Percentiles rank a stretch among this genome's conserved stretches.
Evolutionary conservation across 2,329 filamentous ascomycete genomes (phyloP).

Genomic region (Colletotrichum acutatum): DNA sequence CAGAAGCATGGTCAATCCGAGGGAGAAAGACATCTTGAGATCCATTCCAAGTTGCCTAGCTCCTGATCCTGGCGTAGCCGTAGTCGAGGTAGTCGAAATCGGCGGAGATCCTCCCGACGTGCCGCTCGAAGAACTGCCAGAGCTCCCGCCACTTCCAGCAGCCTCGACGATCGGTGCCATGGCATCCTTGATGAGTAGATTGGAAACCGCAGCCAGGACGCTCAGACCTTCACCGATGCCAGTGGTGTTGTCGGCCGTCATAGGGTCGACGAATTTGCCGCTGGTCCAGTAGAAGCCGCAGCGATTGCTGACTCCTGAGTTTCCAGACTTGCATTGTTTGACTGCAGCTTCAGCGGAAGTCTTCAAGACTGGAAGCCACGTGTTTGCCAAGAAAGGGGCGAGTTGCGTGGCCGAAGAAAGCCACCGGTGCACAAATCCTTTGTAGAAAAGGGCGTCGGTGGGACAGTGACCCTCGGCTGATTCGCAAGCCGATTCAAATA

Average conservation of each 20-base stretch:
- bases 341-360: constrained; percentile 61
- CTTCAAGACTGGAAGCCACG: constrained; percentile 57
- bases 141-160: background rate
- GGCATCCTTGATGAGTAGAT: constrained; percentile 45
- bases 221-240: constrained; percentile 61
- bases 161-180: constrained; percentile 1
- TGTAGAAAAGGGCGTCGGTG: constrained; percentile 68
- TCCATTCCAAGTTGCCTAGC: background rate
- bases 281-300: constrained; percentile 61
- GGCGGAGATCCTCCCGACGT: background rate
- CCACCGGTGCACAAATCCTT: constrained; percentile 65
- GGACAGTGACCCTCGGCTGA: constrained; percentile 58
- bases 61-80: background rate
- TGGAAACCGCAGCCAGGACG: constrained; percentile 55
- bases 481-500: constrained; percentile 73
- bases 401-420: constrained; percentile 60
- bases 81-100: background rate
- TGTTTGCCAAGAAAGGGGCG: constrained; percentile 57
- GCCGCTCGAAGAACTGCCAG: background rate
- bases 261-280: constrained; percentile 42
- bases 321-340: constrained; percentile 58
- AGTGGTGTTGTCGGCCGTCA: constrained; percentile 56
- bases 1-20: background rate
- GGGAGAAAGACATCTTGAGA: background rate
- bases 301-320: constrained; percentile 44